phyloP scores from a whole-genome alignment of 176 grass and related monocot species.

The Avena eriantha region DNA sequence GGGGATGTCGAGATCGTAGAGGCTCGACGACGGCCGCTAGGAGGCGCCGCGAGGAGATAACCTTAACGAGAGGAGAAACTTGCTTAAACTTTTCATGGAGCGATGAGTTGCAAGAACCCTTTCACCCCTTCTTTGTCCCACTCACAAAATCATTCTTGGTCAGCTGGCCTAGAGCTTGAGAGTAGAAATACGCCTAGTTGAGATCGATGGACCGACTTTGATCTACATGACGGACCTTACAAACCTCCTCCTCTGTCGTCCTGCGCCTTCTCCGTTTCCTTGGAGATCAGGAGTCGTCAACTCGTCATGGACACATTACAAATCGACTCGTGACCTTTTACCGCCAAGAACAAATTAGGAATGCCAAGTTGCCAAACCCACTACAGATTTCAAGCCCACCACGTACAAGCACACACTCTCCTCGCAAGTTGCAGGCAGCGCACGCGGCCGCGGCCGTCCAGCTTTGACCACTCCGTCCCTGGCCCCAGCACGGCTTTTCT shows the following conservation, averaged over 20 bases:
- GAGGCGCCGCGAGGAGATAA: too few species aligned
- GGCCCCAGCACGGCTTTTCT: background rate
- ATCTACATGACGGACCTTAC: background rate
- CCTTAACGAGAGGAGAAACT: too few species aligned
- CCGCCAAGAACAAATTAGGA: background rate
- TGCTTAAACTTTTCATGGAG: too few species aligned
- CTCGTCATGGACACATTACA: background rate
- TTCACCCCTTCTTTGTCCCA: too few species aligned
- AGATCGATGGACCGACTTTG: background rate
- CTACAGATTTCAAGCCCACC: background rate
- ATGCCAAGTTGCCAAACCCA: background rate
- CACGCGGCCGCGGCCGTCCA: background rate
- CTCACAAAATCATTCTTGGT: background rate
- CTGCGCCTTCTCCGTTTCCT: background rate
- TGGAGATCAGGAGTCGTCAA: background rate
- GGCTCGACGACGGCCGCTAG: too few species aligned
- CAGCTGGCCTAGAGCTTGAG: background rate
- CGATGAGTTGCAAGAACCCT: too few species aligned
- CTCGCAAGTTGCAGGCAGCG: constrained; percentile 18
- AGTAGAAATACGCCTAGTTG: background rate
- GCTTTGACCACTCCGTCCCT: constrained; percentile 21
- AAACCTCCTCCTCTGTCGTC: background rate
- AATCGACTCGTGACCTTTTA: background rate
- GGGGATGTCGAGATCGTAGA: too few species aligned
- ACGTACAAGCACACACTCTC: background rate